phyloP scores from a whole-genome alignment of 495 filamentous ascomycete genomes.

The Bacidia gigantensis region DNA sequence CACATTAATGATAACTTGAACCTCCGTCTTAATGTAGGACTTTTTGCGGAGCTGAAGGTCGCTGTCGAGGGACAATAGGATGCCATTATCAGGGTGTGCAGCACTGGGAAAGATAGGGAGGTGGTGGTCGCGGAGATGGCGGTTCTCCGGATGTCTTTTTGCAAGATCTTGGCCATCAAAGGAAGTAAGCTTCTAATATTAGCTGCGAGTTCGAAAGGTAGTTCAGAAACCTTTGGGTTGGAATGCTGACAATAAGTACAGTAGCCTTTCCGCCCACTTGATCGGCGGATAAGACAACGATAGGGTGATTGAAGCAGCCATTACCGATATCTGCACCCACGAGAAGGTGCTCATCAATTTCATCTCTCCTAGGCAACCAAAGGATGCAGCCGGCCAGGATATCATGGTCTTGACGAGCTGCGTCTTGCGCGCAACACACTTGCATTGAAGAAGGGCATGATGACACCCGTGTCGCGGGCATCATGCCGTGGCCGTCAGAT shows the following conservation, averaged over 20 bases:
- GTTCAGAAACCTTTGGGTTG: not conserved
- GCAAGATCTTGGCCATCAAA: constrained; percentile 18
- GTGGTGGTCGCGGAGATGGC: constrained; percentile 12
- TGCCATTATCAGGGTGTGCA: constrained; percentile 22
- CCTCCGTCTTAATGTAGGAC: constrained; percentile 5
- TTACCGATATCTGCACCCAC: constrained; percentile 1
- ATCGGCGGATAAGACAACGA: constrained; percentile 5
- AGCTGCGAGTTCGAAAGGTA: not conserved
- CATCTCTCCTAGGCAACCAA: not conserved
- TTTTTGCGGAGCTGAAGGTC: constrained; percentile 1
- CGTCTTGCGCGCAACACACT: not conserved
- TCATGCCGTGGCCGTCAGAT: not conserved
- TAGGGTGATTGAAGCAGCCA: constrained; percentile 7
- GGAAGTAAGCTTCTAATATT: constrained; percentile 20
- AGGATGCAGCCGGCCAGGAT: constrained; percentile 1
- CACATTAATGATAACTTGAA: not conserved
- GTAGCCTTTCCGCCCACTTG: constrained; percentile 2
- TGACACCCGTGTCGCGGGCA: not conserved
- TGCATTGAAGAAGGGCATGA: not conserved
- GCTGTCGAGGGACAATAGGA: constrained; percentile 16
- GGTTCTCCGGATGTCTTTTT: constrained; percentile 7
- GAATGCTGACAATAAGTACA: constrained; percentile 5
- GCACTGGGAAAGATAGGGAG: constrained; percentile 20
- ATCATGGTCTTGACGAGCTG: not conserved
- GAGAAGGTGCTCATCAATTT: not conserved